A percentile compares a stretch with the other conserved stretches of the same genome.
phyloP scores from a whole-genome alignment of 2,329 filamentous ascomycete genomes.

The Aspergillus udagawae region DNA sequence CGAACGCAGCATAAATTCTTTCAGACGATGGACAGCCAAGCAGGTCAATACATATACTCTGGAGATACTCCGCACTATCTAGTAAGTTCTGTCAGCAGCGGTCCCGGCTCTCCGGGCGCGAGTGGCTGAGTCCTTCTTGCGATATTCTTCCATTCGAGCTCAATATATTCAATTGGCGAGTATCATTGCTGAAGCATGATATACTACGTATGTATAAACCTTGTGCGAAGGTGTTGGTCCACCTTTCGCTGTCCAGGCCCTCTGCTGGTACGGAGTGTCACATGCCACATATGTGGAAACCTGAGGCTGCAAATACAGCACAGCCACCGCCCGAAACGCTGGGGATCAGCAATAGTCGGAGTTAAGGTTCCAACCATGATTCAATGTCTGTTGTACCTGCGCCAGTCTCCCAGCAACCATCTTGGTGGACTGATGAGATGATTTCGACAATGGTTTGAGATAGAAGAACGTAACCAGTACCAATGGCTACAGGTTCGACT shows the following conservation, averaged over 20 bases:
- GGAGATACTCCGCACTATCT: background rate
- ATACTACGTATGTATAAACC: background rate
- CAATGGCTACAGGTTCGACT: constrained; percentile 24
- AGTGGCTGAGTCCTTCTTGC: constrained; percentile 3
- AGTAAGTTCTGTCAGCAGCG: background rate
- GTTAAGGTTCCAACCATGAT: background rate
- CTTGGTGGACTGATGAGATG: background rate
- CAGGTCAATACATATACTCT: no score
- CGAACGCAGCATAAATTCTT: background rate
- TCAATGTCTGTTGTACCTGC: background rate
- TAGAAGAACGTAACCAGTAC: background rate
- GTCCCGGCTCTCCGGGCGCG: background rate
- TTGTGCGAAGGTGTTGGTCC: background rate
- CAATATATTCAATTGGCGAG: background rate
- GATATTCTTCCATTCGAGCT: background rate
- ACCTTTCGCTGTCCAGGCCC: background rate
- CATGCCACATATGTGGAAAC: background rate
- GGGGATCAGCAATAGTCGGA: constrained; percentile 8
- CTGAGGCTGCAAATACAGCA: constrained; percentile 16
- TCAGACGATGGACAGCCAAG: background rate
- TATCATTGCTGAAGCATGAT: background rate
- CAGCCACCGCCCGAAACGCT: constrained; percentile 14
- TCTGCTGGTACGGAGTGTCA: background rate
- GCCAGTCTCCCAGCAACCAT: background rate
- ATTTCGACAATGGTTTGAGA: constrained; percentile 12